These are phyloP conservation scores for Suillus cothurnatus DNA, from an alignment of 768 basidiomycete genomes.

Conservation along the genomic window DNA sequence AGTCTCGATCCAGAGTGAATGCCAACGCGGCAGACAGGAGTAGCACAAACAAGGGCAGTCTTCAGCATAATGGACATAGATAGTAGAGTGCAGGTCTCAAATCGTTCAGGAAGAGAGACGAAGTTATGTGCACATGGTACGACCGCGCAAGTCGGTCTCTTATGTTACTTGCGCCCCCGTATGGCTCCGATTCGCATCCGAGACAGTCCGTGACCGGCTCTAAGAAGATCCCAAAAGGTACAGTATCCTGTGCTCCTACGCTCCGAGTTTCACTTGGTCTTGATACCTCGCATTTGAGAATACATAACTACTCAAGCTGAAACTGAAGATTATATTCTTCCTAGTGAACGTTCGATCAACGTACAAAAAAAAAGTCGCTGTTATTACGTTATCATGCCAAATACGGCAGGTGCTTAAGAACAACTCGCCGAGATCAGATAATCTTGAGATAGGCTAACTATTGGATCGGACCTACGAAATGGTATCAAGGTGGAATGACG, in stretches of 20 bases:
- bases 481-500: background rate
- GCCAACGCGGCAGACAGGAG: conserved; percentile 12
- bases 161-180: conserved; percentile 25
- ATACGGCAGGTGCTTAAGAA: conserved; percentile 15
- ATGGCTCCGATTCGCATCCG: conserved; percentile 23
- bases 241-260: background rate
- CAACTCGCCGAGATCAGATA: background rate
- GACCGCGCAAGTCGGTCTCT: conserved; percentile 16
- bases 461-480: too few species aligned
- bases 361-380: background rate
- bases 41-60: conserved; percentile 8
- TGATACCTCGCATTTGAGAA: background rate
- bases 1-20: conserved; percentile 12
- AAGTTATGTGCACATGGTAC: background rate
- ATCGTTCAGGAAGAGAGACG: background rate
- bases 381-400: conserved; percentile 12
- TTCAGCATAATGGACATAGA: conserved; percentile 14
- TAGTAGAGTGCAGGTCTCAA: background rate
- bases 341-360: background rate
- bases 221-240: too few species aligned
- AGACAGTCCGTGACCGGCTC: conserved; percentile 12
- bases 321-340: background rate
- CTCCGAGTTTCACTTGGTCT: background rate
- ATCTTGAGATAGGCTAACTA: too few species aligned
- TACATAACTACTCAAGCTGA: background rate